Base-by-base conservation (phyloP, 2,329 filamentous ascomycete genomes). In the Diaporthe humulicola region DNA sequence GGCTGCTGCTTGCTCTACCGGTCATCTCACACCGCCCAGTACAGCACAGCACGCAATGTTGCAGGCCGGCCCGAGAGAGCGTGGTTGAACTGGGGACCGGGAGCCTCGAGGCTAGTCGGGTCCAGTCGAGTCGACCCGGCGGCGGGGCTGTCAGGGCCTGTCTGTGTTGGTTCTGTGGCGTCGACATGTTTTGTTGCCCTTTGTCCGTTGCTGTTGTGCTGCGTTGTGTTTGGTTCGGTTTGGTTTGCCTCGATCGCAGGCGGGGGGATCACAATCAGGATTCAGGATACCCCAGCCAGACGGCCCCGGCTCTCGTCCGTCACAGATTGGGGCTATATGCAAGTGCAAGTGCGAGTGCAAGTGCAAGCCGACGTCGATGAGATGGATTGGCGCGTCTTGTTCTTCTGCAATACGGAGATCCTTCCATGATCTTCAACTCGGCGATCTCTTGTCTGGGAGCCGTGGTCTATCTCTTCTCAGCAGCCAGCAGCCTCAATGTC, bases 121-220 rank as follows among this genome's bases (percentile, higher is more conserved):
- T 69, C 48, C 33, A 36, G 64, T 69, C 64, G 64, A 69, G 33
- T 69, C 33, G 33, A 69, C 60, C 40, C 40, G 33, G 48, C 58
- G 14, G 45, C 10, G 14, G 22, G 33, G 48, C 48, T 69, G 64
- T 36, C 64, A 36, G 64, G 58, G 38, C 38, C 33, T 38, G 30
- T 36, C 64, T 52, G 45, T 38, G 45, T 40, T 66, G 60, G 45
- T 42, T 48, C 6, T 38, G 64, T 67, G 64, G 64, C 64, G 64
- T 67, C 52, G 64, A 67, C 64, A 67, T 67, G 64, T 67, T 67
- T 67, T 67, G 64, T 67, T 67, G 64, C 70, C 45, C 70, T 72
- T 72, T 72, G 70, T 72, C 17, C n/a, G n/a, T n/a, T n/a, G n/a
- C 61, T 30, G 61, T 38, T 19, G 61, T 50, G 57, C 54, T 50